A percentile compares a stretch with the other conserved stretches of the same genome.
These are phyloP conservation scores for Trichocomaceae sp. DNA, from an alignment of 2,329 filamentous ascomycete genomes.

Conservation along the genomic window DNA sequence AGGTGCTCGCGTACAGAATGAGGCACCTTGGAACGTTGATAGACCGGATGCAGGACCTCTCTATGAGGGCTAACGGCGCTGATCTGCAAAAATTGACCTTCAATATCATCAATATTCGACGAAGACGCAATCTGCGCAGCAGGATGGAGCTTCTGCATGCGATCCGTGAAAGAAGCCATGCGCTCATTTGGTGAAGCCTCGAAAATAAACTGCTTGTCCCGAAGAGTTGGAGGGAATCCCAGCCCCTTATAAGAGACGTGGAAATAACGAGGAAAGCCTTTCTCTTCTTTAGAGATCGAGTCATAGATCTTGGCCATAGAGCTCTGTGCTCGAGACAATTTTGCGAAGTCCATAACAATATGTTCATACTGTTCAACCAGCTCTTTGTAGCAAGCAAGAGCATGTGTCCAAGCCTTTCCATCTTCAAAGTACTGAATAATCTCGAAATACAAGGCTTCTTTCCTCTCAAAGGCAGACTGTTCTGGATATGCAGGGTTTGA, in stretches of 20 bases:
- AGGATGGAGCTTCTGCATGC: conserved; percentile 86
- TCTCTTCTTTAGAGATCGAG: conserved; percentile 73
- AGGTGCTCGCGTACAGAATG: conserved; percentile 81
- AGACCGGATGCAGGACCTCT: conserved; percentile 74
- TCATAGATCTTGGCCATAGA: conserved; percentile 93
- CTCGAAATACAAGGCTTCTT: conserved; percentile 84
- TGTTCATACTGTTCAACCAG: conserved; percentile 85
- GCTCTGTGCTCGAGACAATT: conserved; percentile 79
- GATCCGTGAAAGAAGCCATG: conserved; percentile 75
- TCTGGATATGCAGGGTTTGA: conserved; percentile 69
- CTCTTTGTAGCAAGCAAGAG: conserved; percentile 81
- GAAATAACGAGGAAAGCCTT: conserved; percentile 77
- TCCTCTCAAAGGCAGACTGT: conserved; percentile 85
- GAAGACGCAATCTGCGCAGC: conserved; percentile 71
- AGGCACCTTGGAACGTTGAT: conserved; percentile 77
- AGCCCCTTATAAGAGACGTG: conserved; percentile 83
- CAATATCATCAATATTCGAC: conserved; percentile 67
- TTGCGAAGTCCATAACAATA: conserved; percentile 83
- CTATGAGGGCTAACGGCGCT: conserved; percentile 75
- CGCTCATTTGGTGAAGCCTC: conserved; percentile 73
- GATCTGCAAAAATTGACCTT: conserved; percentile 84
- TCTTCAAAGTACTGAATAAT: conserved; percentile 95
- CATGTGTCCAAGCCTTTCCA: conserved; percentile 87
- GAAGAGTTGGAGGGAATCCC: conserved; percentile 71
- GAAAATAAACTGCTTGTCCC: conserved; percentile 89